Evolutionary conservation across 192 early-diverging fungal genomes (phyloP).

Genomic region (Rhizoclosmatium globosum): DNA sequence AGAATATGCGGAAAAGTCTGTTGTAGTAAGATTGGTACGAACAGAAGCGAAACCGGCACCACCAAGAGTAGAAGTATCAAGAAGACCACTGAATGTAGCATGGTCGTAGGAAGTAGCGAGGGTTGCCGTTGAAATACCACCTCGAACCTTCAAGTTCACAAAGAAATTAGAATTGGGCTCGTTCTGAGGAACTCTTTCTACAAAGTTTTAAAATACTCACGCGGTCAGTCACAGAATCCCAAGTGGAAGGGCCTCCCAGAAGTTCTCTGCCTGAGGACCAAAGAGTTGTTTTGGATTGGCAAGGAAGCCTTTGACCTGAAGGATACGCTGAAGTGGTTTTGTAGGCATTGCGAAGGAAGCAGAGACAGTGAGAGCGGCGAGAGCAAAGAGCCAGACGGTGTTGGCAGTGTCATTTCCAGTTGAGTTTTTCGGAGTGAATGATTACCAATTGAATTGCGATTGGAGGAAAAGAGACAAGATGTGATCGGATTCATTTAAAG

Average conservation of each 20-base stretch:
- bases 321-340: no score
- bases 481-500: no score
- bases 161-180: no score
- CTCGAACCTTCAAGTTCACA: background rate
- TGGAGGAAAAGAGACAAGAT: no score
- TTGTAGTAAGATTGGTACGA: background rate
- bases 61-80: conserved; percentile 39
- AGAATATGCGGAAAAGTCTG: background rate
- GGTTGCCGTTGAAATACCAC: background rate
- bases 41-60: conserved; percentile 39
- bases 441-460: no score
- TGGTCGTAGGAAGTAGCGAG: background rate
- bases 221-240: background rate
- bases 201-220: background rate
- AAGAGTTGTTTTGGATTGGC: background rate
- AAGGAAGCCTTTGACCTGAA: no score
- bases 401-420: no score
- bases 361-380: no score
- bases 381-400: no score
- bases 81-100: conserved; percentile 14
- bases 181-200: no score
- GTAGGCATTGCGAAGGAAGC: no score
- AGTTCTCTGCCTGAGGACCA: background rate
- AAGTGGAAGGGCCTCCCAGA: background rate
- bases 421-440: no score